Base-by-base conservation (phyloP, 2,329 filamentous ascomycete species). In the Blastomyces emzantsi region DNA sequence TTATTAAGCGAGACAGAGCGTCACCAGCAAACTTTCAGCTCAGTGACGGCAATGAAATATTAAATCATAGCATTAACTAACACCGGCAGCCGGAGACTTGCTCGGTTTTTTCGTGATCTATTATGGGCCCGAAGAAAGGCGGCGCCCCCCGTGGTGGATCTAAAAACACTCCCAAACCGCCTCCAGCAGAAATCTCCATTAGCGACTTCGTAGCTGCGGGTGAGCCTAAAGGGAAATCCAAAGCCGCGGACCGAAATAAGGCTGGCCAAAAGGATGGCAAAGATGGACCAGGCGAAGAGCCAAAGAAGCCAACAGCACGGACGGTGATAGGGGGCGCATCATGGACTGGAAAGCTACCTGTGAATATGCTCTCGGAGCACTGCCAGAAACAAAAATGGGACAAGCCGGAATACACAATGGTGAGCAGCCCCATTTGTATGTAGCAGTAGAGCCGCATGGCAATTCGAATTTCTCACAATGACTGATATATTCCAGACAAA, bases 341-440 rank as follows among this genome's bases (percentile, higher is more conserved):
- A 69, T 99, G 94, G 94, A 99, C 94, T 0, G 94, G 94, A 51
- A 99, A 99, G 75, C 80, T 99, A 41, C 94, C 94, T 1, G 90
- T 97, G 67, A 97, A 96, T 73, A 83, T 97, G 70, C 84, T 97
- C 67, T 90, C 90, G 45, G 94, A 97, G 80, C 90, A 96, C 77
- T 97, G 92, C 71, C 92, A 96, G 78, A 95, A 93, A 76, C 90
- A 96, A 75, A 91, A 90, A 73, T 99, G 94, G 94, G 90, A 91
- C 68, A 93, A 88, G 73, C 93, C 93, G 1, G 92, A 96, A 67
- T 99, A 96, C 75, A 89, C 88, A 67, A 90, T 91, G 79, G 86
- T 88, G 78, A 63, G 59, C 69, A 19, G 55, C 19, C 15, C 43
- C 43, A 45, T 45, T 19, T 25, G n/a, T 2, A 4, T 30, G 45